Evolutionary conservation across 1,139 yeast species (phyloP).

Genomic region (Yamadazyma dushanensis): DNA sequence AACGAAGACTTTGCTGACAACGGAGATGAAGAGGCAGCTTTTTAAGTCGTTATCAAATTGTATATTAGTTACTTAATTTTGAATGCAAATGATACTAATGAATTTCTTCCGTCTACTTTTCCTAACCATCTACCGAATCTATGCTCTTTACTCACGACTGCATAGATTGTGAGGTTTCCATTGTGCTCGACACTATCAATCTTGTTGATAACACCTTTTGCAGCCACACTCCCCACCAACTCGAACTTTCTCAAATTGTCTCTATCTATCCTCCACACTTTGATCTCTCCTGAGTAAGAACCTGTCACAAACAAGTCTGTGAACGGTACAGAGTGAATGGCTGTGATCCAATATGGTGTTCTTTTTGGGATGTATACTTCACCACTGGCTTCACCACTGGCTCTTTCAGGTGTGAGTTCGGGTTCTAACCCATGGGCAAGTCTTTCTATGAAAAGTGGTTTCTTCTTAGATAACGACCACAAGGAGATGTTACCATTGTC

Average conservation of each 20-base stretch:
- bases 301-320: constrained; percentile 85
- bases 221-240: constrained; percentile 54
- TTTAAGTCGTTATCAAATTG: constrained; percentile 26
- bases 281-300: constrained; percentile 77
- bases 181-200: constrained; percentile 64
- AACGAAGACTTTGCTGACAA: constrained; percentile 78
- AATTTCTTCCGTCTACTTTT: constrained; percentile 43
- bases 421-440: constrained; percentile 79
- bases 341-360: constrained; percentile 84
- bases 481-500: constrained; percentile 87
- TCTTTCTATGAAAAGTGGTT: constrained; percentile 70
- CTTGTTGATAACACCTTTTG: constrained; percentile 71
- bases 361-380: constrained; percentile 59
- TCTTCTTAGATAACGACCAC: constrained; percentile 90
- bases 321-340: constrained; percentile 84
- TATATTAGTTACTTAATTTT: constrained; percentile 23
- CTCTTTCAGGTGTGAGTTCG: constrained; percentile 41
- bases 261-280: constrained; percentile 70
- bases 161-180: constrained; percentile 57
- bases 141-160: constrained; percentile 79
- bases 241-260: constrained; percentile 63
- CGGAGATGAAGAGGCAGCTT: constrained; percentile 85
- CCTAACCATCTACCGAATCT: constrained; percentile 80
- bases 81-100: constrained; percentile 40
- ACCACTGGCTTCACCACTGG: constrained; percentile 69